These are phyloP conservation scores for Russula sp. DNA, from an alignment of 768 basidiomycete genomes.

Conservation along the genomic window DNA sequence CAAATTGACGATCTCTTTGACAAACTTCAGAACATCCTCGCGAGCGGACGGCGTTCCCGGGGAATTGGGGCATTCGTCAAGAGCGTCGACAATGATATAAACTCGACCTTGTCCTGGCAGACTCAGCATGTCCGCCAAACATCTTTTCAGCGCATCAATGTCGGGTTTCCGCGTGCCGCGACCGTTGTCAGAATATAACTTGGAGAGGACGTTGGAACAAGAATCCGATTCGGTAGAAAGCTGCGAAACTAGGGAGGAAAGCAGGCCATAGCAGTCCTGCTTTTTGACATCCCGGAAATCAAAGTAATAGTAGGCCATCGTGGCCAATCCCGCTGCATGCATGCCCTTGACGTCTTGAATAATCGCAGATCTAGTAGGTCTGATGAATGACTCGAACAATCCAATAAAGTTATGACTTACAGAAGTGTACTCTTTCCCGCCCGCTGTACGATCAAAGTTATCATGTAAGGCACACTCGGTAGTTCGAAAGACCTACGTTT, in stretches of 20 bases:
- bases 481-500: background rate
- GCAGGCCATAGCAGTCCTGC: constrained; percentile 1
- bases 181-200: background rate
- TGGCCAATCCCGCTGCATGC: constrained; percentile 1
- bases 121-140: background rate
- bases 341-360: background rate
- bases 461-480: background rate
- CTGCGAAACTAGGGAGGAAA: constrained; percentile 9
- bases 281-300: constrained; percentile 13
- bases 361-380: background rate
- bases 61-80: background rate
- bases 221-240: constrained; percentile 4
- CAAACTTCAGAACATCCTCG: background rate
- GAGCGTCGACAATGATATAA: constrained; percentile 14
- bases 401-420: background rate
- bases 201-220: background rate
- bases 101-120: background rate
- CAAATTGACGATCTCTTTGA: background rate
- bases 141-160: background rate
- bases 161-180: background rate
- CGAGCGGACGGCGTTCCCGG: background rate
- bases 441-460: background rate
- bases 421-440: constrained; percentile 15
- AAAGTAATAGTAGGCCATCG: constrained; percentile 16
- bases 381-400: background rate